Conservation (phyloP, 768 basidiomycete genomes). For the Leccinum variicolor region DNA sequence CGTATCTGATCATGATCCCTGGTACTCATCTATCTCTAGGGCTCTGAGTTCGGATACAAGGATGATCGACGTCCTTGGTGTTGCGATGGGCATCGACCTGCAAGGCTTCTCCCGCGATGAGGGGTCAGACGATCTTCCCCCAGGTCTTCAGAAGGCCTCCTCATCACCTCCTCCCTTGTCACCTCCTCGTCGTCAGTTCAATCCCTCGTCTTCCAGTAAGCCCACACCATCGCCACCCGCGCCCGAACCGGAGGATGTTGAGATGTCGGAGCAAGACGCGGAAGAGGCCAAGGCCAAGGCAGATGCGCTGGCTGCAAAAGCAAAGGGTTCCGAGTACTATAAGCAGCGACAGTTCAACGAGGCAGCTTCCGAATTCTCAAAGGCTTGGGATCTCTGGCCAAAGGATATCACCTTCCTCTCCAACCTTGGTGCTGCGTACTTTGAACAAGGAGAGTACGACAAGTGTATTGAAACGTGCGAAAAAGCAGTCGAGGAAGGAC, state of each 20-base stretch:
- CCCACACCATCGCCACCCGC: slow-evolving; percentile 41
- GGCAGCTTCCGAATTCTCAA: slow-evolving; percentile 71
- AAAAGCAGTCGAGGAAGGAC: slow-evolving; percentile 95
- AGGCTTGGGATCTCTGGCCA: slow-evolving; percentile 92
- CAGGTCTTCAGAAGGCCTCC: slow-evolving; percentile 41
- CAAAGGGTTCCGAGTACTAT: slow-evolving; percentile 75
- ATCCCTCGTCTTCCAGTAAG: slow-evolving; percentile 38
- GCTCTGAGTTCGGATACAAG: slow-evolving; percentile 72
- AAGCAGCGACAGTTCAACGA: slow-evolving; percentile 80
- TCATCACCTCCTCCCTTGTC: slow-evolving; percentile 22
- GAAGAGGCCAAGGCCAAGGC: slow-evolving; percentile 74
- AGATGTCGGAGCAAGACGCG: slow-evolving; percentile 62
- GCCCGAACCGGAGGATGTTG: slow-evolving; percentile 51
- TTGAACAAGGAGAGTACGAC: slow-evolving; percentile 91
- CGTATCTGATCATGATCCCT: not conserved
- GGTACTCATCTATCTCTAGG: slow-evolving; percentile 29
- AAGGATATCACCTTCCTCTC: slow-evolving; percentile 94
- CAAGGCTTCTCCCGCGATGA: slow-evolving; percentile 81
- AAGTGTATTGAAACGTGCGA: slow-evolving; percentile 89
- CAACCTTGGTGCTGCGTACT: slow-evolving; percentile 87
- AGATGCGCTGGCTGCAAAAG: slow-evolving; percentile 77
- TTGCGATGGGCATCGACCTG: slow-evolving; percentile 90
- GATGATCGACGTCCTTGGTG: slow-evolving; percentile 93
- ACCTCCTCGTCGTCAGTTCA: slow-evolving; percentile 27
- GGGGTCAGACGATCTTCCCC: slow-evolving; percentile 77